Evolutionary conservation across 192 early-diverging fungal genomes (phyloP).

Genomic region (Podila minutissima): DNA sequence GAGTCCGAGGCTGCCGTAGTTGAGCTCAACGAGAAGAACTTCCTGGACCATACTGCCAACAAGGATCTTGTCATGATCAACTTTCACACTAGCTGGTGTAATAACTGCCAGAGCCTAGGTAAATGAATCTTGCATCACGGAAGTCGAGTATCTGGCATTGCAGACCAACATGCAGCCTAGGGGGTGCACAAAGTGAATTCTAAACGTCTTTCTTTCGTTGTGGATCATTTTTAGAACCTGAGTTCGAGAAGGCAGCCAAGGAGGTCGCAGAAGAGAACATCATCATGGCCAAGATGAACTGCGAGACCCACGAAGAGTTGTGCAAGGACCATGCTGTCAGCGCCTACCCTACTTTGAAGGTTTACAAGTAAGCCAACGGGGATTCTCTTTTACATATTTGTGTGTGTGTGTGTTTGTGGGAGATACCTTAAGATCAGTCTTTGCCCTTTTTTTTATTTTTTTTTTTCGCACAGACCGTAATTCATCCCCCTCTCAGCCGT

Average conservation of each 20-base stretch:
- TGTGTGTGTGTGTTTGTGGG: too few species aligned
- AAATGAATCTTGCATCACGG: background rate
- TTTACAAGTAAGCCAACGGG: slow-evolving; percentile 85
- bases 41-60: slow-evolving; percentile 73
- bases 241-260: slow-evolving; percentile 71
- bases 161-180: too few species aligned
- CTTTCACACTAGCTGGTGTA: slow-evolving; percentile 90
- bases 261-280: slow-evolving; percentile 54
- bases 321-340: slow-evolving; percentile 76
- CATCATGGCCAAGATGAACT: slow-evolving; percentile 78
- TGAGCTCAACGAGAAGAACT: slow-evolving; percentile 42
- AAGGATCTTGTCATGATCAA: slow-evolving; percentile 80
- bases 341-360: slow-evolving; percentile 90
- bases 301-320: slow-evolving; percentile 78
- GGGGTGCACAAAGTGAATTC: background rate
- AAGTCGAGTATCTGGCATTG: background rate
- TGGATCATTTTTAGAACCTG: slow-evolving; percentile 55
- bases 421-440: too few species aligned
- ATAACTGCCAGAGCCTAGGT: slow-evolving; percentile 78
- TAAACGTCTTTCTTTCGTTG: background rate
- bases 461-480: background rate
- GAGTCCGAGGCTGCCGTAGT: background rate
- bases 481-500: background rate
- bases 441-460: background rate
- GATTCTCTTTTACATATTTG: slow-evolving; percentile 7